These are phyloP conservation scores for Allantophomopsis cytisporea DNA, from an alignment of 2,329 filamentous ascomycete genomes.

Conservation along the genomic window DNA sequence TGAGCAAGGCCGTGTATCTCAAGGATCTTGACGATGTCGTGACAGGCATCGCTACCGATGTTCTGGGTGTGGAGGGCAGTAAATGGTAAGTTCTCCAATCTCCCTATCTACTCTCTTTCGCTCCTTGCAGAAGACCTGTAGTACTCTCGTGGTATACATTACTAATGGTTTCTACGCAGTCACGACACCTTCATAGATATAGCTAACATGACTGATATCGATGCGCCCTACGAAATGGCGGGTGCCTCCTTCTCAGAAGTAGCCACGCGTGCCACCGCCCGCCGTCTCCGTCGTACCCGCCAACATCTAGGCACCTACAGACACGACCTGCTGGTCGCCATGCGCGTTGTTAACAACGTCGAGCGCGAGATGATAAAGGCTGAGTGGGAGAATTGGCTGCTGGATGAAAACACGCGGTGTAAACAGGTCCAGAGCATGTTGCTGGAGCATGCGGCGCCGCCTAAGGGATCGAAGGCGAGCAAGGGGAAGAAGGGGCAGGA, in stretches of 20 bases:
- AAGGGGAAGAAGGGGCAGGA: conserved; percentile 4
- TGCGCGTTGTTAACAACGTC: conserved; percentile 79
- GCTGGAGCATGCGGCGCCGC: conserved; percentile 13
- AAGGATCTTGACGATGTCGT: conserved; percentile 59
- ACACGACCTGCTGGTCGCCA: conserved; percentile 80
- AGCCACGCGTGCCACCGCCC: conserved; percentile 37
- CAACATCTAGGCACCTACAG: conserved; percentile 74
- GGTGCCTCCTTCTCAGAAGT: conserved; percentile 31
- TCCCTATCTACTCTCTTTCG: too few species aligned
- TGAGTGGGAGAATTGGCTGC: conserved; percentile 90
- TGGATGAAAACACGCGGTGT: conserved; percentile 66
- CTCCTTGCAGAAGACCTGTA: background rate
- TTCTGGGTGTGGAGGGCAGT: conserved; percentile 23
- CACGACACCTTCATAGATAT: conserved; percentile 50
- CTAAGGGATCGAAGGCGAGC: conserved; percentile 5
- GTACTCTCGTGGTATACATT: background rate
- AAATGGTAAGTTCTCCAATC: conserved; percentile 26
- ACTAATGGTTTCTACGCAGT: conserved; percentile 18
- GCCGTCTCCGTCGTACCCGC: conserved; percentile 62
- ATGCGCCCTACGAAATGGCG: conserved; percentile 39
- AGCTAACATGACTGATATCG: conserved; percentile 41
- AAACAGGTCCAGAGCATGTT: conserved; percentile 41
- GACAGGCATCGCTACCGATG: conserved; percentile 9
- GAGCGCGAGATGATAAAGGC: conserved; percentile 75
- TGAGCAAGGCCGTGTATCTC: conserved; percentile 79